Base-by-base conservation (phyloP, 192 early-diverging fungal species). In the Coemansia sp. region DNA sequence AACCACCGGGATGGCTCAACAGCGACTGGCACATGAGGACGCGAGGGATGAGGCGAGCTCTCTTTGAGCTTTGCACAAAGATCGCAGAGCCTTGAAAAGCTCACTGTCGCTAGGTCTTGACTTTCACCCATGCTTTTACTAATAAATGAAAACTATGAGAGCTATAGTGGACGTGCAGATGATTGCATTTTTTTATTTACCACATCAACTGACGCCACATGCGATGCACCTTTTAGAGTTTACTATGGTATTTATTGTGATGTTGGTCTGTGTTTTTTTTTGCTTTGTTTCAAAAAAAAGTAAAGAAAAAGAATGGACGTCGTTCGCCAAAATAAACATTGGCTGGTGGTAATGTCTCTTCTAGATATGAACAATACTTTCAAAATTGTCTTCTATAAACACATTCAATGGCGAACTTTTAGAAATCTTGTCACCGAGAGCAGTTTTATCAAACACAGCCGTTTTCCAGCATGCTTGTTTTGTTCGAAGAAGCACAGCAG, bases 41-140 rank as follows among this genome's bases (percentile, higher is more conserved):
- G 73, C 26, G 72, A 71, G 8, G 78, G 78, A 41, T 80, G 78
- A 13, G 78, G 78, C 22, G 73, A 74, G 13, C 22, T 43, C 19
- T 62, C 66, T 37, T 40, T 64, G 16, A 43, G 36, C 41, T 68
- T 60, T 4, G 66, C 62, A 41, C 73, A 80, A 46, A 65, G 9
- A 6, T 70, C 61, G 40, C 61, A 54, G 8, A 63, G 48, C 32
- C 18, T 41, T 39, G 26, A 61, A 64, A 21, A 54, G 63, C 26
- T 21, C 12, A 21, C 18, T 8, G 3, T 42, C 22, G 52, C 22
- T 58, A 21, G 54, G 58, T 66, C 43, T 56, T 54, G 51, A 22
- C 9, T 10, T 54, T 26, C 22, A 22, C 22, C 26, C 51, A 54
- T 54, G 19, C 9, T 10, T 54, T 15, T 54, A 10, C 19, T 54